These are phyloP conservation scores for Hypsizygus ulmarius DNA, from an alignment of 1,284 basidiomycete species.

Conservation along the genomic window DNA sequence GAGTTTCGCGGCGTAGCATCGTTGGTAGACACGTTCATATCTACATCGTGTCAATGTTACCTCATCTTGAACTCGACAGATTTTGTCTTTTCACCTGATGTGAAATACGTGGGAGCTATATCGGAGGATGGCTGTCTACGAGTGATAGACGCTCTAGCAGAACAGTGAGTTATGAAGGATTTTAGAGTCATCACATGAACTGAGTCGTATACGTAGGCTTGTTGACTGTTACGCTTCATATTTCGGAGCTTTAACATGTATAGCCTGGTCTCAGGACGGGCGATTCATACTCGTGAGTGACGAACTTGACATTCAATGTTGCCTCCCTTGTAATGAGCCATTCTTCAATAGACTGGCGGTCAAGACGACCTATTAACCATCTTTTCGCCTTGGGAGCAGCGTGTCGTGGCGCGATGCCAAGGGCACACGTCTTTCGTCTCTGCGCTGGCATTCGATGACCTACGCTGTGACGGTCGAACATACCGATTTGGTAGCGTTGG, in stretches of 20 bases:
- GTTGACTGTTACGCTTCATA: constrained; percentile 91
- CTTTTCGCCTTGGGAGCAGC: constrained; percentile 87
- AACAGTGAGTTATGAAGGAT: constrained; percentile 62
- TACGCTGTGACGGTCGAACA: constrained; percentile 80
- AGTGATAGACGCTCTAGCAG: constrained; percentile 81
- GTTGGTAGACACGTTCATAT: constrained; percentile 53
- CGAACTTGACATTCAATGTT: background rate
- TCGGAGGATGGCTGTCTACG: constrained; percentile 88
- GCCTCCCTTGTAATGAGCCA: constrained; percentile 1
- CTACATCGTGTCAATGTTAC: background rate
- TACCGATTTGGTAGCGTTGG: constrained; percentile 92
- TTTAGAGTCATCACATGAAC: constrained; percentile 6
- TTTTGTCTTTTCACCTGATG: constrained; percentile 89
- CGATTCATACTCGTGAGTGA: constrained; percentile 81
- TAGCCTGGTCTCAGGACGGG: constrained; percentile 94
- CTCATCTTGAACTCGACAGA: constrained; percentile 44
- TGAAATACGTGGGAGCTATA: constrained; percentile 80
- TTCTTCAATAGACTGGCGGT: constrained; percentile 41
- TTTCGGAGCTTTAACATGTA: constrained; percentile 85
- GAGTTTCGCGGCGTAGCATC: constrained; percentile 65
- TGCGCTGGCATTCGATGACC: constrained; percentile 85
- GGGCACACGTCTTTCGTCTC: constrained; percentile 96
- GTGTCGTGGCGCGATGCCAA: constrained; percentile 94
- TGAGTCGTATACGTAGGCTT: constrained; percentile 45
- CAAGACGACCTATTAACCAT: constrained; percentile 95